Evolutionary conservation across 441 rosid species (phyloP).

Genomic region (Daphne laureola): DNA sequence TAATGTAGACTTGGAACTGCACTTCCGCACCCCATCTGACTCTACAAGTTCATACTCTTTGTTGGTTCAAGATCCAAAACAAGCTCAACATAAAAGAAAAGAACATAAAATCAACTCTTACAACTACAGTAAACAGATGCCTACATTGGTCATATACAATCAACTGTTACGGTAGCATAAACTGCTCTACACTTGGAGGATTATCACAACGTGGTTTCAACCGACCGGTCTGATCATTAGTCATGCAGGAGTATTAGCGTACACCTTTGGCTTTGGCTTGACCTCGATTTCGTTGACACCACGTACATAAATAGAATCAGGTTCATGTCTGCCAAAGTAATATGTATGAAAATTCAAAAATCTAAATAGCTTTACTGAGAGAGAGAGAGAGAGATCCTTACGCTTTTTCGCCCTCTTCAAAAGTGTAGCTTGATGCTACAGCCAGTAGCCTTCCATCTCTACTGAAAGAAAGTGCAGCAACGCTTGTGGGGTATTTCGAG

Average conservation of each 20-base stretch:
- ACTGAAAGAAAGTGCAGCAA: constrained; percentile 89
- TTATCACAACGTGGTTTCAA: not conserved
- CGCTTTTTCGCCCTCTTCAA: constrained; percentile 93
- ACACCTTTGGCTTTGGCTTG: constrained; percentile 77
- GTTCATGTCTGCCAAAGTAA: constrained; percentile 66
- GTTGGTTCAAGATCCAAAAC: no score
- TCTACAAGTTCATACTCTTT: no score
- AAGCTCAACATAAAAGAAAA: no score
- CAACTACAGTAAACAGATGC: no score
- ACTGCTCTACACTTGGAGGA: no score
- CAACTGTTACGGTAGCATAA: no score
- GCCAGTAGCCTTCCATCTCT: constrained; percentile 90
- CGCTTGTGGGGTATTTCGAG: constrained; percentile 83
- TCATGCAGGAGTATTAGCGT: constrained; percentile 67
- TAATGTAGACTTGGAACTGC: no score
- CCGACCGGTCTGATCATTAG: not conserved
- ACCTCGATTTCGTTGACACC: constrained; percentile 81
- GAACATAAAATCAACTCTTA: no score
- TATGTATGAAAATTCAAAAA: not conserved
- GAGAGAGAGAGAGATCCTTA: constrained; percentile 24
- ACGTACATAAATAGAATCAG: constrained; percentile 67
- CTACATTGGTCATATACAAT: no score
- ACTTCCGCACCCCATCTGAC: no score
- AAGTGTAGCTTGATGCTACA: constrained; percentile 98
- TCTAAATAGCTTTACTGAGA: not conserved